A percentile compares a stretch with the other conserved stretches of the same genome.
Conservation (phyloP, 1,284 basidiomycete genomes). For the Microbotryomycetes sp. region DNA sequence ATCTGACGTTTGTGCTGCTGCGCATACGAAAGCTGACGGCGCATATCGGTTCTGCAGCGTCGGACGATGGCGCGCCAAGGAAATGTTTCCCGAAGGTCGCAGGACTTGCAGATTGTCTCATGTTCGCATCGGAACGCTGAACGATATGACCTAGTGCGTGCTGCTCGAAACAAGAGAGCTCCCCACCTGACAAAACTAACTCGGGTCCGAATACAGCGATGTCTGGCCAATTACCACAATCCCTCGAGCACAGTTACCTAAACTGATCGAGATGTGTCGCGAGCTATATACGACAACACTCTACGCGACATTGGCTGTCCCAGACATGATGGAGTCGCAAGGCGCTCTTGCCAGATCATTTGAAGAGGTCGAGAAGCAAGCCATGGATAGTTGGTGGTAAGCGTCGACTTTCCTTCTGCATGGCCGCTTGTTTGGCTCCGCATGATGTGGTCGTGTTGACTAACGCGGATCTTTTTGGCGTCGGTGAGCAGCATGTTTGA, state of each 20-base stretch:
- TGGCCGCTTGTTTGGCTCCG: background rate
- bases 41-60: slow-evolving; percentile 6
- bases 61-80: slow-evolving; percentile 25
- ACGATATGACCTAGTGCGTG: slow-evolving; percentile 27
- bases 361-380: slow-evolving; percentile 17
- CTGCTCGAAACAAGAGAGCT: background rate
- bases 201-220: background rate
- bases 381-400: slow-evolving; percentile 20
- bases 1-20: background rate
- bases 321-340: slow-evolving; percentile 23
- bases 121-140: slow-evolving; percentile 10
- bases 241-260: background rate
- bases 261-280: slow-evolving; percentile 9
- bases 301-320: slow-evolving; percentile 17
- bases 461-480: background rate
- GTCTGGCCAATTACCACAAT: slow-evolving; percentile 1
- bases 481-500: slow-evolving; percentile 11
- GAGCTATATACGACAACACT: slow-evolving; percentile 12
- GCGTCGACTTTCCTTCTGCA: background rate
- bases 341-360: slow-evolving; percentile 17
- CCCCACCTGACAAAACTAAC: no score
- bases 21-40: background rate
- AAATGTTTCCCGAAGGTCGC: slow-evolving; percentile 21
- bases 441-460: no score
- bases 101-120: slow-evolving; percentile 19